phyloP scores from a whole-genome alignment of 176 grass and related monocot species.

The Avena atlantica region DNA sequence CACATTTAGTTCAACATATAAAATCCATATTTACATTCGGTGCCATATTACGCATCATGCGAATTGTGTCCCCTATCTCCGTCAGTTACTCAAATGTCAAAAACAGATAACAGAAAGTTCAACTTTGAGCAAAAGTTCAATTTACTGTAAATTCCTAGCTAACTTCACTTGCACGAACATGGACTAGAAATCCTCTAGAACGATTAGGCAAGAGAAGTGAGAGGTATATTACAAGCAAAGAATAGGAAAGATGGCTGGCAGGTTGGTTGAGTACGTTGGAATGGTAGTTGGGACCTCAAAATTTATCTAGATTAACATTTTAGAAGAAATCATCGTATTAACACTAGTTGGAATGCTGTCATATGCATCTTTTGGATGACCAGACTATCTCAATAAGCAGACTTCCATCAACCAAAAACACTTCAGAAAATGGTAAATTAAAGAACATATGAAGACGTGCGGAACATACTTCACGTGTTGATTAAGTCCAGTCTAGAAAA shows the following conservation, averaged over 20 bases:
- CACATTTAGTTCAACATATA: conserved; percentile 9
- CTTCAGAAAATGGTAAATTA: not conserved
- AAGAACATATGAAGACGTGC: not conserved
- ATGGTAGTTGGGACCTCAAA: not conserved
- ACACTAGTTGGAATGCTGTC: not conserved
- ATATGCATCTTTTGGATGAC: not conserved
- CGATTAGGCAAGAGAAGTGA: not conserved
- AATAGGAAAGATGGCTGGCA: not conserved
- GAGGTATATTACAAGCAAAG: not conserved
- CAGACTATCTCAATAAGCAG: not conserved
- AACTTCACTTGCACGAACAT: not conserved
- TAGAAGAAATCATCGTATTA: not conserved
- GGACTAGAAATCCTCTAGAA: not conserved
- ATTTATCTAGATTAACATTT: not conserved
- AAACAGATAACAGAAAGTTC: conserved; percentile 15
- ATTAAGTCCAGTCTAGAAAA: not conserved
- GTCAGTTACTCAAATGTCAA: not conserved
- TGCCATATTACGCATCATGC: not conserved
- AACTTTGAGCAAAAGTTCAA: not conserved
- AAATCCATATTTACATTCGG: conserved; percentile 14
- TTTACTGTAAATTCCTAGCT: not conserved
- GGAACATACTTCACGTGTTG: conserved; percentile 1
- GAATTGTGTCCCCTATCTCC: not conserved
- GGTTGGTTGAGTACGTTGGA: conserved; percentile 50
- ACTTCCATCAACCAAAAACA: not conserved